Percentiles rank a stretch among this genome's conserved stretches.
Evolutionary conservation across 257 asterid genomes (phyloP).

Genomic region (Fraxinus americana): DNA sequence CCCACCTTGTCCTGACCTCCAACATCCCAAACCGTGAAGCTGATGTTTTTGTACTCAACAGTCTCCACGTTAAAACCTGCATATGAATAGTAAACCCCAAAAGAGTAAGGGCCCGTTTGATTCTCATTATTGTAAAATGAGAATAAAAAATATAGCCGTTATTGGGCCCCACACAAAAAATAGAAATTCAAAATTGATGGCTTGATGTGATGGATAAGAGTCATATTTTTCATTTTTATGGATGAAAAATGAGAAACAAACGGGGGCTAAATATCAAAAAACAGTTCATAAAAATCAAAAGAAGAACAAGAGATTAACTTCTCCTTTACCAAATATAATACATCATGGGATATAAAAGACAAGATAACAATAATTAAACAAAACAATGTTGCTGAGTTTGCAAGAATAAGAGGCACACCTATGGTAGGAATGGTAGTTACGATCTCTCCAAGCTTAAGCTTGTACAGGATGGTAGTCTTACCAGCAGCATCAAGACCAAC

Average conservation of each 20-base stretch:
- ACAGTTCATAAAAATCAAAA: neutral
- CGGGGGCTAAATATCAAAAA: neutral
- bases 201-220: too few relatives aligned
- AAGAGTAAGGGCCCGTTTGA: too few relatives aligned
- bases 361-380: neutral
- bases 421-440: conserved; percentile 39
- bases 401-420: conserved; percentile 20
- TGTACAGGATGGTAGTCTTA: conserved; percentile 33
- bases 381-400: neutral
- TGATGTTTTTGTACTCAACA: conserved; percentile 38
- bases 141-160: too few relatives aligned
- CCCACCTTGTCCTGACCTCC: conserved; percentile 42
- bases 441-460: conserved; percentile 38
- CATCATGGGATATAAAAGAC: neutral
- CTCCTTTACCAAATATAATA: neutral
- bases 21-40: conserved; percentile 45
- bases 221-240: too few relatives aligned
- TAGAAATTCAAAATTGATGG: too few relatives aligned
- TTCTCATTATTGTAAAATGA: too few relatives aligned
- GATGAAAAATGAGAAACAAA: too few relatives aligned
- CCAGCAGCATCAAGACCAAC: conserved; percentile 40
- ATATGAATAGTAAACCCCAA: neutral
- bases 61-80: conserved; percentile 40
- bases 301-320: neutral
- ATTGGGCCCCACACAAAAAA: too few relatives aligned